phyloP scores from a whole-genome alignment of 2,329 filamentous ascomycete genomes.

The Colletotrichum lindemuthianum region DNA sequence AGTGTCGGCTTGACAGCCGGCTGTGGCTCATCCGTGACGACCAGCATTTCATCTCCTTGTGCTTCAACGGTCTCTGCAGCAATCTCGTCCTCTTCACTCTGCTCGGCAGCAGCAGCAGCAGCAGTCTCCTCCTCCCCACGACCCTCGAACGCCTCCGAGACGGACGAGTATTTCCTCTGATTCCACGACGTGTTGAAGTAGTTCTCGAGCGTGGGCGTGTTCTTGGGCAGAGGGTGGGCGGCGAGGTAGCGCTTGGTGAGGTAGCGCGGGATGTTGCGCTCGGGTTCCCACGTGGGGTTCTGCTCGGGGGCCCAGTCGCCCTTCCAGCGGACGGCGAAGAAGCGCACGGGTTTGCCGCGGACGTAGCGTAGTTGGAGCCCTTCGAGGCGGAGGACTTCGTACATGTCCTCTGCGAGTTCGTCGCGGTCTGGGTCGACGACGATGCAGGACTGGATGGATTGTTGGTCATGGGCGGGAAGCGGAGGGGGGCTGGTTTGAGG shows the following conservation, averaged over 20 bases:
- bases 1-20: constrained; percentile 11
- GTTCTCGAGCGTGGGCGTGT: constrained; percentile 3
- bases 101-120: constrained; percentile 39
- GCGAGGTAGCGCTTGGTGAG: constrained; percentile 55
- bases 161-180: constrained; percentile 46
- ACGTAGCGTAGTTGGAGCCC: constrained; percentile 51
- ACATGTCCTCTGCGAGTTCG: constrained; percentile 44
- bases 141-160: constrained; percentile 46
- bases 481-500: neutral
- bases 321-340: constrained; percentile 65
- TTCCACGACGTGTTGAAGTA: constrained; percentile 9
- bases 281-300: constrained; percentile 69
- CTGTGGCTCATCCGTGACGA: constrained; percentile 42
- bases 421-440: constrained; percentile 31
- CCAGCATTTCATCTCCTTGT: constrained; percentile 41
- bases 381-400: constrained; percentile 57
- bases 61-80: constrained; percentile 40
- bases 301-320: constrained; percentile 66
- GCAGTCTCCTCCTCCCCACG: constrained; percentile 17
- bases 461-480: neutral
- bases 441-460: constrained; percentile 2
- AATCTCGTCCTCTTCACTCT: constrained; percentile 15
- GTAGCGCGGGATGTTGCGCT: constrained; percentile 56
- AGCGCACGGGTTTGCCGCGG: constrained; percentile 49
- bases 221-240: constrained; percentile 39